Conservation (phyloP, 805 yeast species). For the Saccharomycopsis sp. region DNA sequence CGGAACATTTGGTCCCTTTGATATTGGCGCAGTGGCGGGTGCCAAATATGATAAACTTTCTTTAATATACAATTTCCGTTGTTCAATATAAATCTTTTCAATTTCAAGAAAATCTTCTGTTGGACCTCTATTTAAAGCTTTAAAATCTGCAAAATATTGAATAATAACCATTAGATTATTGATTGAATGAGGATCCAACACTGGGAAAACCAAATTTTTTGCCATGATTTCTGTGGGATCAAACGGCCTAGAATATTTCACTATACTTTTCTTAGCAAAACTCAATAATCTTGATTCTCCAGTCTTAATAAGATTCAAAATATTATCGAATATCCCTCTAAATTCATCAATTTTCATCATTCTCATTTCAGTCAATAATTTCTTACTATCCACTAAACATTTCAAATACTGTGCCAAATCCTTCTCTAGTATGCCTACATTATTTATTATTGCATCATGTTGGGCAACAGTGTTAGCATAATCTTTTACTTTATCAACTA, state of each 20-base stretch:
- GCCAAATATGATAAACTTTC: constrained; percentile 41
- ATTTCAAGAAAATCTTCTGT: constrained; percentile 27
- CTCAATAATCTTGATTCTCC: constrained; percentile 49
- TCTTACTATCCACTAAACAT: constrained; percentile 22
- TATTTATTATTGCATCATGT: constrained; percentile 32
- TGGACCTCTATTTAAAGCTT: constrained; percentile 3
- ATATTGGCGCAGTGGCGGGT: constrained; percentile 37
- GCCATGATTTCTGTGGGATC: constrained; percentile 38
- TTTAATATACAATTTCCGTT: constrained; percentile 35
- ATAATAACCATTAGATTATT: constrained; percentile 25
- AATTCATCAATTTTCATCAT: constrained; percentile 39
- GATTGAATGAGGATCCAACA: constrained; percentile 17
- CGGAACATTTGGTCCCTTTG: constrained; percentile 36
- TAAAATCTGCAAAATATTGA: constrained; percentile 21
- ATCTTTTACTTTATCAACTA: constrained; percentile 44
- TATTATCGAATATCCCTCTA: constrained; percentile 58
- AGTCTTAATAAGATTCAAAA: constrained; percentile 47
- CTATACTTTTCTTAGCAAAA: constrained; percentile 41
- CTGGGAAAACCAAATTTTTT: constrained; percentile 23
- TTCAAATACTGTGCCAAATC: constrained; percentile 19
- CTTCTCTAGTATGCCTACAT: constrained; percentile 15
- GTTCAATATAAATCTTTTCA: constrained; percentile 34
- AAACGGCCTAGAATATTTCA: constrained; percentile 34
- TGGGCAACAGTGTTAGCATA: constrained; percentile 39
- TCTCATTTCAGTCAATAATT: constrained; percentile 19